Percentiles rank a stretch among this genome's conserved stretches.
Conservation (phyloP, 2,329 filamentous ascomycete species). For the Xylaria multiplex region DNA sequence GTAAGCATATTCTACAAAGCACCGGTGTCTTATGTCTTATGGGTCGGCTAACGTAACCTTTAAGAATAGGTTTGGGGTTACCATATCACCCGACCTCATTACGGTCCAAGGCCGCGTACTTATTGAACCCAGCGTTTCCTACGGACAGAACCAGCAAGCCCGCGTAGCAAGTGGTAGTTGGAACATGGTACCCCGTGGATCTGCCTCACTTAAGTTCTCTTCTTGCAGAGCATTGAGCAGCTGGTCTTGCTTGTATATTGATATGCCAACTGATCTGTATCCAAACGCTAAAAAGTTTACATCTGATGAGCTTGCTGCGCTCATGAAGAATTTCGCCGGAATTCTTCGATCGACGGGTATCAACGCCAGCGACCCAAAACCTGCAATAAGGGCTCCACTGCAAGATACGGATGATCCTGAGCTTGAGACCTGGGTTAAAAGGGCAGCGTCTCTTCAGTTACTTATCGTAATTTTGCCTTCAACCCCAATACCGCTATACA, state of each 20-base stretch:
- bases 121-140: slow-evolving; percentile 14
- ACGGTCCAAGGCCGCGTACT: slow-evolving; percentile 27
- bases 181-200: slow-evolving; percentile 29
- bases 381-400: no score
- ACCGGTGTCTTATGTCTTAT: background rate
- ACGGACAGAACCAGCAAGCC: slow-evolving; percentile 6
- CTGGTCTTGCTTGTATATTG: slow-evolving; percentile 12
- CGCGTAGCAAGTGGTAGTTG: slow-evolving; percentile 17
- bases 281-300: background rate
- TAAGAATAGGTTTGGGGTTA: slow-evolving; percentile 59
- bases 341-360: slow-evolving; percentile 7
- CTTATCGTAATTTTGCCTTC: slow-evolving; percentile 61
- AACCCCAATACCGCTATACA: slow-evolving; percentile 60
- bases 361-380: background rate
- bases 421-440: background rate
- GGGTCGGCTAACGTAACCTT: background rate
- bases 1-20: slow-evolving; percentile 9
- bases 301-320: accelerated
- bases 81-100: slow-evolving; percentile 17
- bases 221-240: background rate
- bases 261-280: slow-evolving; percentile 4
- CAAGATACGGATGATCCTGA: background rate
- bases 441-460: slow-evolving; percentile 43
- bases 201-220: slow-evolving; percentile 3
- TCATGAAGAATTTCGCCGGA: background rate